phyloP scores from a whole-genome alignment of 805 yeast species.

The Myxozyma geophila region DNA sequence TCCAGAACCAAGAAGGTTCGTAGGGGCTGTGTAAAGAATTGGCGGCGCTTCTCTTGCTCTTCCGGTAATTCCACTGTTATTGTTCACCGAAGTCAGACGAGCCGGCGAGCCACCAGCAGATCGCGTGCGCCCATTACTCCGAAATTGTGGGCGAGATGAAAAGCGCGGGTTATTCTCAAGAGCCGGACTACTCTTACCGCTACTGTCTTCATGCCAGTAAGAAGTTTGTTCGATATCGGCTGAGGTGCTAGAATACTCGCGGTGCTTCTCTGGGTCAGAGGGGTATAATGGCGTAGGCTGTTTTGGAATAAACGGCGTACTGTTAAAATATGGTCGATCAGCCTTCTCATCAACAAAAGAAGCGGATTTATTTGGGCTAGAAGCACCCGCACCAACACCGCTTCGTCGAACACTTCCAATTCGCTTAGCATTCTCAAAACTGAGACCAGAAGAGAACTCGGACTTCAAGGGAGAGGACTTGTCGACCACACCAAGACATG shows the following conservation, averaged over 20 bases:
- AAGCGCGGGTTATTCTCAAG: background rate
- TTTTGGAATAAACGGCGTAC: background rate
- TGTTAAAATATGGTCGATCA: background rate
- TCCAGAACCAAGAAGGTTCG: background rate
- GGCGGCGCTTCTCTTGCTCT: constrained; percentile 10
- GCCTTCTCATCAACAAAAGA: constrained; percentile 2
- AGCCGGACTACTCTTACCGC: constrained; percentile 6
- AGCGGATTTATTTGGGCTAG: constrained; percentile 1
- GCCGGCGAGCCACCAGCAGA: constrained; percentile 13
- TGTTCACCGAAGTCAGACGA: background rate
- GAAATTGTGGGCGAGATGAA: background rate
- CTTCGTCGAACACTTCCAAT: background rate
- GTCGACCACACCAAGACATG: constrained; percentile 67
- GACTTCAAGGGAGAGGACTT: constrained; percentile 27
- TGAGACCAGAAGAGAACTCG: background rate
- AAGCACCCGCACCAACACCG: background rate
- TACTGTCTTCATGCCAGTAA: background rate
- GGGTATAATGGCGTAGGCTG: background rate
- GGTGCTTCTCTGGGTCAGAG: constrained; percentile 4
- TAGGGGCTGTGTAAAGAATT: background rate
- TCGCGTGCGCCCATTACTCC: background rate
- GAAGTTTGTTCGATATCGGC: background rate
- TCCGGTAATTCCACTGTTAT: background rate
- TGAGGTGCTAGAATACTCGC: background rate
- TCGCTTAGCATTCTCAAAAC: background rate